phyloP scores from a whole-genome alignment of 129 eudicot genomes.

The Arctium lappa region DNA sequence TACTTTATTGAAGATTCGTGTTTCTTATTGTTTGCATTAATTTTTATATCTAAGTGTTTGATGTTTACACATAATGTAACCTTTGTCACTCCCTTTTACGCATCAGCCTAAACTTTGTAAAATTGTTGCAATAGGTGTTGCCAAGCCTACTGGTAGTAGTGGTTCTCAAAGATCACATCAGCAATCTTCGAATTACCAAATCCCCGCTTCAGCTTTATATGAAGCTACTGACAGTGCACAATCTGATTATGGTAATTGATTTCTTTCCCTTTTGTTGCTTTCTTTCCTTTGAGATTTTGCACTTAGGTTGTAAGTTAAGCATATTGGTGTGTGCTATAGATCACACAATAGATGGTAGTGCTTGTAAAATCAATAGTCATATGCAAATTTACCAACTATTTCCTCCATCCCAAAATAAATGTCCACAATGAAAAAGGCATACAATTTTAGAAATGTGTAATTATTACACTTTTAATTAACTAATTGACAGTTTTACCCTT shows the following conservation, averaged over 20 bases:
- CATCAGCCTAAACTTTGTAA: background rate
- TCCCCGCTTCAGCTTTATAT: constrained; percentile 82
- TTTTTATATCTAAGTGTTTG: background rate
- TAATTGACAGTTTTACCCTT: background rate
- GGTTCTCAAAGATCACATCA: constrained; percentile 46
- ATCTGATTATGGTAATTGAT: constrained; percentile 41
- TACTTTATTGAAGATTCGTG: background rate
- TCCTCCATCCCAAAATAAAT: background rate
- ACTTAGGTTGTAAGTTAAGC: background rate
- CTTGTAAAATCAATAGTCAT: background rate
- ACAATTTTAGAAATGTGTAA: background rate
- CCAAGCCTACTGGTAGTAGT: constrained; percentile 17
- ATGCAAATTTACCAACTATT: background rate
- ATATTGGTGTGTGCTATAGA: background rate
- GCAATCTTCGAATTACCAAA: constrained; percentile 59
- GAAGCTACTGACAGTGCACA: constrained; percentile 46
- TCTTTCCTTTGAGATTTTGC: background rate
- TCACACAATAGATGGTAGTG: background rate
- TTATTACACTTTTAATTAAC: background rate
- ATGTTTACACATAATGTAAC: background rate
- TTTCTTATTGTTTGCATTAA: background rate
- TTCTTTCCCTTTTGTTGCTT: background rate
- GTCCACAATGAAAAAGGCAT: background rate
- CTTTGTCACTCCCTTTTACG: background rate
- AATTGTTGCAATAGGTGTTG: constrained; percentile 33